Percentiles rank a stretch among this genome's conserved stretches.
phyloP scores from a whole-genome alignment of 2,329 filamentous ascomycete species.

The Aspergillus sp. region DNA sequence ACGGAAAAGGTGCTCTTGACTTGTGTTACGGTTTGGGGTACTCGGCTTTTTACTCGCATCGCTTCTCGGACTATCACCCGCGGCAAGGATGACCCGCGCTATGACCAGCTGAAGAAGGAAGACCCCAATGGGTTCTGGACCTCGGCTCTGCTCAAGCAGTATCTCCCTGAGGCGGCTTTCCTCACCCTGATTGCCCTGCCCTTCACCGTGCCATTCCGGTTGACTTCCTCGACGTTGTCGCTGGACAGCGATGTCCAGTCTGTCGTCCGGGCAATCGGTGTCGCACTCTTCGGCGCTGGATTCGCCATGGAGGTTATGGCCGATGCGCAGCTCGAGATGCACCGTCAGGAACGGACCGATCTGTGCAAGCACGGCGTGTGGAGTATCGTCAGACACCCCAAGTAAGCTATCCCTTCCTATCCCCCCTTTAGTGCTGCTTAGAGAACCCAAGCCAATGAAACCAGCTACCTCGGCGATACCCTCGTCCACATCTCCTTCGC shows the following conservation, averaged over 20 bases:
- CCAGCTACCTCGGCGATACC: constrained; percentile 62
- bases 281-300: constrained; percentile 59
- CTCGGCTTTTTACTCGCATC: constrained; percentile 58
- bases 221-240: constrained; percentile 30
- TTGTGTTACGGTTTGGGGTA: constrained; percentile 61
- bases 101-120: constrained; percentile 54
- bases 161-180: constrained; percentile 60
- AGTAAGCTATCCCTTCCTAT: constrained; percentile 48
- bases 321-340: constrained; percentile 57
- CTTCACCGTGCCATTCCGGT: constrained; percentile 57
- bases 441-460: background rate
- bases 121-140: constrained; percentile 57
- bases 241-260: constrained; percentile 26
- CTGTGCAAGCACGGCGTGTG: constrained; percentile 61
- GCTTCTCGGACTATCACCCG: constrained; percentile 51
- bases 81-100: constrained; percentile 59
- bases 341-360: constrained; percentile 47
- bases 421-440: background rate
- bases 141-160: constrained; percentile 55
- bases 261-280: constrained; percentile 46
- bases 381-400: constrained; percentile 63
- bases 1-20: constrained; percentile 58
- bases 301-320: constrained; percentile 59
- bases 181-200: constrained; percentile 60
- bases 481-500: constrained; percentile 63